Evolutionary conservation across 352 stramenopile genomes (phyloP).

Genomic region (Pythium plurisporium): DNA sequence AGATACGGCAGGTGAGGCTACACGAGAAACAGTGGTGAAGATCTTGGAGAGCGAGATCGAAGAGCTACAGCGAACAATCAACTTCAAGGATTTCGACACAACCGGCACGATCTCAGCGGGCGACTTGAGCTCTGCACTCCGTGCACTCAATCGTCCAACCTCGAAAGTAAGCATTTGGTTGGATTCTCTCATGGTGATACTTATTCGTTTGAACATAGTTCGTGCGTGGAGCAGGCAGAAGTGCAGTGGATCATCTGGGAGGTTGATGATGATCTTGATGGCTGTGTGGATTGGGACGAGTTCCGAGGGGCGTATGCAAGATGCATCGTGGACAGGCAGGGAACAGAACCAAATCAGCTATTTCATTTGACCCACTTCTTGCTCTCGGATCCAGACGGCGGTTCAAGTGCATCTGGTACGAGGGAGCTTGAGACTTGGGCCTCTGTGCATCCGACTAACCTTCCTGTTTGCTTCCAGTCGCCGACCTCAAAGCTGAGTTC

Average conservation of each 20-base stretch:
- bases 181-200: not conserved
- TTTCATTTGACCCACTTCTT: slow-evolving; percentile 95
- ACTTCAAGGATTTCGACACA: slow-evolving; percentile 31
- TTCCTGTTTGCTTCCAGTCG: slow-evolving; percentile 20
- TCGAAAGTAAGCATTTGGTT: slow-evolving; percentile 20
- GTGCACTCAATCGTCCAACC: slow-evolving; percentile 26
- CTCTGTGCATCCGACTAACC: not conserved
- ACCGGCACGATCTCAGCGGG: slow-evolving; percentile 32
- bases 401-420: slow-evolving; percentile 80
- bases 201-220: too few relatives aligned
- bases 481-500: slow-evolving; percentile 46
- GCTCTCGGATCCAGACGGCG: slow-evolving; percentile 90
- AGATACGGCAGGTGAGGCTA: not conserved
- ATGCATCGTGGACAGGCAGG: slow-evolving; percentile 87
- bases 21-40: not conserved
- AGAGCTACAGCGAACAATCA: slow-evolving; percentile 44
- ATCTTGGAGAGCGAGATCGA: slow-evolving; percentile 35
- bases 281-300: slow-evolving; percentile 88
- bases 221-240: slow-evolving; percentile 53
- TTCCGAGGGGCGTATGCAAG: slow-evolving; percentile 91
- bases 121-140: slow-evolving; percentile 48
- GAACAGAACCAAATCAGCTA: slow-evolving; percentile 91
- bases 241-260: slow-evolving; percentile 97
- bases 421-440: not conserved
- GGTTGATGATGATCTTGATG: slow-evolving; percentile 94